Base-by-base conservation (phyloP, 2,329 filamentous ascomycete genomes). In the Aspergillus fumigatiaffinis region DNA sequence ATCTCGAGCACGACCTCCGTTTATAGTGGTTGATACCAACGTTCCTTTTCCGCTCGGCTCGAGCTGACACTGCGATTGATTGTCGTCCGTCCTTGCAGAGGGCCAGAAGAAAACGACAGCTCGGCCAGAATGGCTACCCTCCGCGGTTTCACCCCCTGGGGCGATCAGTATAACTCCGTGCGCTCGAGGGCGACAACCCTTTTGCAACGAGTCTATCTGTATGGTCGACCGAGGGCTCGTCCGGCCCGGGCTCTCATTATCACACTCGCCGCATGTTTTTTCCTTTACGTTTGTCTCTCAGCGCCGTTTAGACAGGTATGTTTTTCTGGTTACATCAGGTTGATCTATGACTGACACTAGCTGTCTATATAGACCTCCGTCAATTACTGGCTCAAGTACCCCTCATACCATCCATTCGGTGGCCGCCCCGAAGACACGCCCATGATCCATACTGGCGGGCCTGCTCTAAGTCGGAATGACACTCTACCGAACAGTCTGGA, bases 351-450 rank as follows among this genome's bases (percentile, higher is more conserved):
- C 56, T 60, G 35, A 61, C 50, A 41, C 25, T 50, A 8, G n/a
- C 9, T 50, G 32, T 28, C 41, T 25, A 35, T 41, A 46, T 52
- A 71, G 68, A 57, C 63, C 56, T 32, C 63, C 14, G 60, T 68
- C 21, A 63, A 72, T 53, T 71, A 69, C 58, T 73, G 68, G 66
- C 51, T 67, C n/a, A 64, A 68, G 44, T 73, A 71, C 52, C 72
- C 71, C 29, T 73, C 71, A 10, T 66, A 63, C 51, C 68, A 65
- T 56, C 66, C 70, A 20, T 69, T 69, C 21, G 56, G 63, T 10
- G 59, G 65, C 42, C 65, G 60, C 46, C 71, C 71, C 1, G 71
- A 74, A 66, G 65, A 73, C 56, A 63, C 67, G 25, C 61, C 61
- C 56, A 65, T 74, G 50, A 55, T 70, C 51, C 59, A 67, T 21